Conservation (phyloP, 495 filamentous ascomycete species). For the Daldinia bambusicola region DNA sequence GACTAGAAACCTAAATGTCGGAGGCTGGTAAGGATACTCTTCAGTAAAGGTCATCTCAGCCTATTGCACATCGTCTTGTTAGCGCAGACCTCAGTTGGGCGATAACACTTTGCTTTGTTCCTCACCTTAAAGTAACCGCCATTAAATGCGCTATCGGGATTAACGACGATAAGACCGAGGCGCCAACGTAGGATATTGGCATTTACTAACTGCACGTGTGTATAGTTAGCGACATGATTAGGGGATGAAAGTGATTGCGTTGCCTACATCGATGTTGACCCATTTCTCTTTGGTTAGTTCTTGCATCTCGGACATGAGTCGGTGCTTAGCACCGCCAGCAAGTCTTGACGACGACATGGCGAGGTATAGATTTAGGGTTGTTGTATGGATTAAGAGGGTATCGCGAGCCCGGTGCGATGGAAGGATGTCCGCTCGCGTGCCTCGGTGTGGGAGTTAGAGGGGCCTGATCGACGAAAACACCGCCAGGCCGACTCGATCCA, state of each 20-base stretch:
- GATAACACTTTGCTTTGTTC: background rate
- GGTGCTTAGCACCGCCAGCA: conserved; percentile 70
- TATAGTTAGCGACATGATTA: conserved; percentile 14
- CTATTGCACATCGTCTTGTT: conserved; percentile 44
- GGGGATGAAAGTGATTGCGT: background rate
- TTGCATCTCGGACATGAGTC: conserved; percentile 91
- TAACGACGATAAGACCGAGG: conserved; percentile 89
- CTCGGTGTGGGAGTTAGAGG: conserved; percentile 15
- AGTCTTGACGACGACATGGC: conserved; percentile 43
- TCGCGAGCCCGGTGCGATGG: conserved; percentile 16
- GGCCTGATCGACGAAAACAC: conserved; percentile 24
- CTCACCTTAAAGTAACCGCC: conserved; percentile 86
- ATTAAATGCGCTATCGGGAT: conserved; percentile 89
- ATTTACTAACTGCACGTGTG: conserved; percentile 66
- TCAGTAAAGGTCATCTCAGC: conserved; percentile 86
- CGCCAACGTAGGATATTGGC: conserved; percentile 87
- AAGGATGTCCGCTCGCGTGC: conserved; percentile 27
- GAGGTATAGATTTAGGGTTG: background rate
- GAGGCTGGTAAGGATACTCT: conserved; percentile 93
- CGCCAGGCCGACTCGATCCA: conserved; percentile 24
- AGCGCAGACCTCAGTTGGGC: conserved; percentile 9
- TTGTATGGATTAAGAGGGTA: background rate
- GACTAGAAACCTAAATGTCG: conserved; percentile 85
- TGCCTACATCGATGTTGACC: conserved; percentile 82
- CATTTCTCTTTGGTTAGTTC: conserved; percentile 85